Conservation (phyloP, 78 protist species). For the Dictyostelium intermedium region DNA sequence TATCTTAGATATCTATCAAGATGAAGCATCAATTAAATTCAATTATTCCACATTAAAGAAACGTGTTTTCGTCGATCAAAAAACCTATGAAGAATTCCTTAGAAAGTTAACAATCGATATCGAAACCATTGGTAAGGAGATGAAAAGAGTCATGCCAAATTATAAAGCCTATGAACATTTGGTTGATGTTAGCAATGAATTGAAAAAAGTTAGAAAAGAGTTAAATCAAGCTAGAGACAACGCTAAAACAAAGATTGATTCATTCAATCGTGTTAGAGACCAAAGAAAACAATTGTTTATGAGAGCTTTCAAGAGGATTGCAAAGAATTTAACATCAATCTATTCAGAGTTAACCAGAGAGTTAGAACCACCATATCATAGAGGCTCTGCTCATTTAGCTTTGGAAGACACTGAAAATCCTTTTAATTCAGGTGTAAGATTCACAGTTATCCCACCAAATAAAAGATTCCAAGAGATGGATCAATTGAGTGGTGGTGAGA, state of each 20-base stretch:
- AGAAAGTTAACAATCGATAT: neutral
- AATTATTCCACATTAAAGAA: neutral
- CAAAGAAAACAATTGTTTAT: conserved; percentile 60
- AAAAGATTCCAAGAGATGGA: conserved; percentile 97
- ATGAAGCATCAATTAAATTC: neutral
- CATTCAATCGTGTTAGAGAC: conserved; percentile 3
- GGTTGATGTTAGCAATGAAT: neutral
- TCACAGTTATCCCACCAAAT: conserved; percentile 96
- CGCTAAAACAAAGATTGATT: conserved; percentile 2
- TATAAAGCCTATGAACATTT: conserved; percentile 60
- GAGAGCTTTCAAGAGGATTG: conserved; percentile 76
- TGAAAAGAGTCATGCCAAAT: conserved; percentile 51
- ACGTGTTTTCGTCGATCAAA: neutral
- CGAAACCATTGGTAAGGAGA: neutral
- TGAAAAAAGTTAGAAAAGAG: neutral
- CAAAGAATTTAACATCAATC: conserved; percentile 39
- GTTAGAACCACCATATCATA: conserved; percentile 19
- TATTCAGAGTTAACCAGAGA: conserved; percentile 91
- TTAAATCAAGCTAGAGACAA: neutral
- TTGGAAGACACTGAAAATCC: conserved; percentile 93
- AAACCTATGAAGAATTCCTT: neutral
- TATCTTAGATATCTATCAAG: neutral
- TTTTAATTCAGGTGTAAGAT: conserved; percentile 93
- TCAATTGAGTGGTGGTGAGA: conserved; percentile 99
- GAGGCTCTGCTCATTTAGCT: conserved; percentile 88